Base-by-base conservation (phyloP, 192 early-diverging fungal species). In the Oehlia diaphana region DNA sequence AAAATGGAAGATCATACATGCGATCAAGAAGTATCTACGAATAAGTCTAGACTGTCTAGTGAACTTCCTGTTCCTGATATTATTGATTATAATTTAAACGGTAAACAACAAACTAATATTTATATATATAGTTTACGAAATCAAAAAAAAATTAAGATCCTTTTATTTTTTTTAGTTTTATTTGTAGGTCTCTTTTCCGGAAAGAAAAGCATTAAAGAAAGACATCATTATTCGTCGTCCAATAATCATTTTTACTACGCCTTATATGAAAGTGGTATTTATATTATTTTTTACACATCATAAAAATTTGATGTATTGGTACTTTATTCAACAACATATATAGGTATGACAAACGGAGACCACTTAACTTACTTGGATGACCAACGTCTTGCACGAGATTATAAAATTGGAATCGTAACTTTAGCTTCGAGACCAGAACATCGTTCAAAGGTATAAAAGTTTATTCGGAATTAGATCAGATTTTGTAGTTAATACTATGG, bases 231-330 rank as follows among this genome's bases (percentile, higher is more conserved):
- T 85, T 88, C 92, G 21, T 89, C 89, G 65, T 89, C 90, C 2
- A 88, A 84, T 14, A 94, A 93, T 79, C 89, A 88, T 71, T 93
- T 94, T 84, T 94, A 92, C 90, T 84, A 86, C 9, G 91, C 91
- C n/a, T 81, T 94, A 50, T 89, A 80, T 28, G 86, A 91, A 65
- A 90, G 89, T 68, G 89, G 86, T 82, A 85, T 63, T 35, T 62
- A 12, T 65, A n/a, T 16, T 9, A n/a, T 77, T 49, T 7, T 77
- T 21, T 6, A 44, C 26, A 39, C 2, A 4, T 13, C 39, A 31
- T 71, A 42, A 69, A 69, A 31, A 69, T 3, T 31, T 31, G 5
- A 31, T 31, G 16, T 66, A 6, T 31, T 66, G 9, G 6, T 31
- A 66, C 10, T 0, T 26, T 13, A 33, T 67, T 33, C 12, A 35